These are phyloP conservation scores for Microbotryum scabiosae DNA, from an alignment of 1,284 basidiomycete genomes.

Conservation along the genomic window DNA sequence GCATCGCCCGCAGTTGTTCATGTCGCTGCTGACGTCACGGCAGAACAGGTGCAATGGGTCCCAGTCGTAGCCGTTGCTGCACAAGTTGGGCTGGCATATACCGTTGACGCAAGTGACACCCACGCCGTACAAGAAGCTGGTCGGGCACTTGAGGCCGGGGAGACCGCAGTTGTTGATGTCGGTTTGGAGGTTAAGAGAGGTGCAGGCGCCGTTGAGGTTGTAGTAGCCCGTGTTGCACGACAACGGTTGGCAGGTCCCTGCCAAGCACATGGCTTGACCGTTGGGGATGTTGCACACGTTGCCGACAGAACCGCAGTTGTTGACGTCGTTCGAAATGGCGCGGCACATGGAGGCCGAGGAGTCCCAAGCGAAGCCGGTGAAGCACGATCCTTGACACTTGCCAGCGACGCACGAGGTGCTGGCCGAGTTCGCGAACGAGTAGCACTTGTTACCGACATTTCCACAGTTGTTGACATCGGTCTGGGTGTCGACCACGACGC, in stretches of 20 bases:
- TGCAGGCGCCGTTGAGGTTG: slow-evolving; percentile 7
- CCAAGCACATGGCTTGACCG: neutral
- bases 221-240: slow-evolving; percentile 5
- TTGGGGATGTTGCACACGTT: slow-evolving; percentile 9
- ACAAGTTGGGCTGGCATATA: slow-evolving; percentile 1
- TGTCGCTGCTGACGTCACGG: neutral
- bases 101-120: slow-evolving; percentile 1
- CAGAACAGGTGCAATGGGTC: neutral
- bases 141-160: neutral
- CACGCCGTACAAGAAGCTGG: neutral
- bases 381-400: neutral
- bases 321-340: slow-evolving; percentile 7
- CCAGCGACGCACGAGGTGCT: neutral
- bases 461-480: slow-evolving; percentile 9
- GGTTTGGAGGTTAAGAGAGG: neutral
- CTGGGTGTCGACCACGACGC: slow-evolving; percentile 1
- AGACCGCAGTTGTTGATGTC: slow-evolving; percentile 6
- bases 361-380: no score
- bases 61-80: slow-evolving; percentile 5
- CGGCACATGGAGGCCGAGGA: slow-evolving; percentile 8
- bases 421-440: no score
- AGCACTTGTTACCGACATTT: neutral
- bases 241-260: neutral
- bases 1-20: slow-evolving; percentile 16
- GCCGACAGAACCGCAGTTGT: slow-evolving; percentile 19